Evolutionary conservation across 2,329 filamentous ascomycete genomes (phyloP), one percentile per base, ranked within the genome.

Genomic region (Monilinia aucupariae): DNA sequence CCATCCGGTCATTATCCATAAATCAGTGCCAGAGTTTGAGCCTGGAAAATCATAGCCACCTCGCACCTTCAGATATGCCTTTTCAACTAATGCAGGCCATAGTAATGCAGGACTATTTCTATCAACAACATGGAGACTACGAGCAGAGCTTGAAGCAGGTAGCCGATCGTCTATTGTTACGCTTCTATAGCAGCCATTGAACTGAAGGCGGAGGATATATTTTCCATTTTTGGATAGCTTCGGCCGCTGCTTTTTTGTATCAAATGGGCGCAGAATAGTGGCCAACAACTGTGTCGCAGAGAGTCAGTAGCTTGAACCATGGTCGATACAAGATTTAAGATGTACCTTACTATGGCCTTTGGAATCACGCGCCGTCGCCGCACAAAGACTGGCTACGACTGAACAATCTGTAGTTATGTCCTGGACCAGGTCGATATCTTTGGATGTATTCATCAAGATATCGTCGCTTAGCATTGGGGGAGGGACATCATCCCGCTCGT

Each of bases 1-100:
- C 94, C 94, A 99, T 37, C 94, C 93, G 0, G 90, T 96, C 61
- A 99, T 77, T 1, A 96, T 88, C 85, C 91, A 96, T 4, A 99
- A 78, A 75, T 99, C 94, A 2, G 93, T 97, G 13, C 91, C 92
- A 0, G 93, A 97, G 74, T 97, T 97, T 72, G 94, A 97, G 9
- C 94, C 94, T 0, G 94, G 93, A 68, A 99, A 99, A 72, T 99
- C 92, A 74, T 99, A 99, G 41, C 94, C 94, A 34, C 94, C 94
- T 62, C 93, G 85, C 13, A 97, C 85, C 78, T 97, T 99, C 1
- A 99, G 79, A 70, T 99, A 99, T 0, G 94, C 94, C 73, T 99
- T 99, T 74, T 99, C 94, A 20, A 97, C 79, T 5, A 99, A 80
- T 2, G 93, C 92, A 7, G 94, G 94, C 92, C 93, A 97, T 17